phyloP scores from a whole-genome alignment of 2,329 filamentous ascomycete genomes.

The Botryotinia globosa region DNA sequence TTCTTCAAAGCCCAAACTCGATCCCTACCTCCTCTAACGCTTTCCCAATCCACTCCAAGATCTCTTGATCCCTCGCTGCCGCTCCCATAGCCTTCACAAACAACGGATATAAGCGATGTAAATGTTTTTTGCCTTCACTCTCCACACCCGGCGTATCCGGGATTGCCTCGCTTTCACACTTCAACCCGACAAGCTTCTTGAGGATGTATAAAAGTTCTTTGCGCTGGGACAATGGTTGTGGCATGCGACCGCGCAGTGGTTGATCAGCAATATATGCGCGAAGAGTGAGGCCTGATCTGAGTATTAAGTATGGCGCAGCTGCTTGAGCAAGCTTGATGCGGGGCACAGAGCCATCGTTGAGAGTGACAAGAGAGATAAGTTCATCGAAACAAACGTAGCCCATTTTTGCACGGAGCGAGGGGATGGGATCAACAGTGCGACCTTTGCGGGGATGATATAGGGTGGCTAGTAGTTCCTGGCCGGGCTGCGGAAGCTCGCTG shows the following conservation, averaged over 20 bases:
- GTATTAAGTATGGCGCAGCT: constrained; percentile 75
- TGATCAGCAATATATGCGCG: constrained; percentile 87
- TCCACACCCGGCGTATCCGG: constrained; percentile 53
- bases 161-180: constrained; percentile 68
- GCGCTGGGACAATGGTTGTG: constrained; percentile 77
- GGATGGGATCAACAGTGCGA: constrained; percentile 65
- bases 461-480: constrained; percentile 53
- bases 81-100: constrained; percentile 61
- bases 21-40: constrained; percentile 61
- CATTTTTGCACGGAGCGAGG: constrained; percentile 67
- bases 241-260: constrained; percentile 82
- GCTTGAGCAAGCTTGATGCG: constrained; percentile 61
- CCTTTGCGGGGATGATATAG: constrained; percentile 67
- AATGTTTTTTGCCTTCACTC: constrained; percentile 65
- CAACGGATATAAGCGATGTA: constrained; percentile 78
- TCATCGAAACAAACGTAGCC: constrained; percentile 78
- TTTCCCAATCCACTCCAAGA: constrained; percentile 55
- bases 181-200: constrained; percentile 60
- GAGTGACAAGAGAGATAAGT: constrained; percentile 66
- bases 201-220: constrained; percentile 75
- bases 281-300: constrained; percentile 77
- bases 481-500: constrained; percentile 53
- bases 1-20: constrained; percentile 46
- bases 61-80: constrained; percentile 60
- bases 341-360: constrained; percentile 43